These are phyloP conservation scores for Aphanocladium album DNA, from an alignment of 2,329 filamentous ascomycete species.

Conservation along the genomic window DNA sequence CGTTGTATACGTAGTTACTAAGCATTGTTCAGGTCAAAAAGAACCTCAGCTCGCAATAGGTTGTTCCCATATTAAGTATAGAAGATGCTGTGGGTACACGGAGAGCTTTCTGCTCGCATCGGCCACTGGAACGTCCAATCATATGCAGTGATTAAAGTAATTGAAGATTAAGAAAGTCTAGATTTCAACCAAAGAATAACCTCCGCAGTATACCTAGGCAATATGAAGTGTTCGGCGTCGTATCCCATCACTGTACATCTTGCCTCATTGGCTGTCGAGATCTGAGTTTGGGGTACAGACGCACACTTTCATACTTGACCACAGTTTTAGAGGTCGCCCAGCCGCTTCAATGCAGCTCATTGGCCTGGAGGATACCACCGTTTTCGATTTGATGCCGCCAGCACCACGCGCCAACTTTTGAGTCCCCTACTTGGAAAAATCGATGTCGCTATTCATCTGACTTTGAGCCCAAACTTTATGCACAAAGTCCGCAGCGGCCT, in stretches of 20 bases:
- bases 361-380: background rate
- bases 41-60: background rate
- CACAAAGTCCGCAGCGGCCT: background rate
- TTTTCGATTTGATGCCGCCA: background rate
- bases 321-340: background rate
- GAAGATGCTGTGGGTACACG: no score
- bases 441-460: background rate
- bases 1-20: background rate
- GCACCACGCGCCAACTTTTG: background rate
- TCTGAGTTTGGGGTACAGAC: background rate
- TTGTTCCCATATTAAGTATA: no score
- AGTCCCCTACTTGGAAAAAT: background rate
- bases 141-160: background rate
- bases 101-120: no score
- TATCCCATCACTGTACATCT: background rate
- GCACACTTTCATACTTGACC: background rate
- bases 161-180: background rate
- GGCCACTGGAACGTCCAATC: background rate
- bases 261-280: background rate
- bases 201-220: background rate
- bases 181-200: background rate
- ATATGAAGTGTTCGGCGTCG: background rate
- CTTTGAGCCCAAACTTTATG: background rate
- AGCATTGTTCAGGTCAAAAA: background rate
- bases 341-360: background rate